phyloP scores from a whole-genome alignment of 345 rosid species.

The Sonneratia alba region DNA sequence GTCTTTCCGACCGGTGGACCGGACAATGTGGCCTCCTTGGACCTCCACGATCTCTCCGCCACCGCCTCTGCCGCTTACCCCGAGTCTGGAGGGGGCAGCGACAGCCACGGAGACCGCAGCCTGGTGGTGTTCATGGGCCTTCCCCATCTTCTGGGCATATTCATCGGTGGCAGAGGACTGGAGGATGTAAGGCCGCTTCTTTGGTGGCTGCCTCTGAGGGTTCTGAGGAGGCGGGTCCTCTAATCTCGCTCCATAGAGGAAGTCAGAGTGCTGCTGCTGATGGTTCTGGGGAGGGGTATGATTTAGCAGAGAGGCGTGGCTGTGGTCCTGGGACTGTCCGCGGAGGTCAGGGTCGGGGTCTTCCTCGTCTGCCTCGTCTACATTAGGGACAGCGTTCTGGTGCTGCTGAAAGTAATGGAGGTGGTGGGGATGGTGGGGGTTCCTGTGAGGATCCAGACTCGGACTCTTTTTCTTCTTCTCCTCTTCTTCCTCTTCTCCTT shows the following conservation, averaged over 20 bases:
- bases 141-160: constrained; percentile 49
- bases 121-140: constrained; percentile 18
- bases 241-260: constrained; percentile 18
- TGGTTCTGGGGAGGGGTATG: constrained; percentile 2
- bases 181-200: constrained; percentile 29
- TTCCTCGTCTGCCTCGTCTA: constrained; percentile 10
- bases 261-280: constrained; percentile 14
- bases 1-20: constrained; percentile 77
- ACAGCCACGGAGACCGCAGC: constrained; percentile 18
- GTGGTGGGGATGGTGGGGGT: constrained; percentile 18
- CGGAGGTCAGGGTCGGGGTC: constrained; percentile 5
- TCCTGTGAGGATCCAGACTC: constrained; percentile 57
- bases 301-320: not conserved
- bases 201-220: constrained; percentile 22
- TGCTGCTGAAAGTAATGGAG: constrained; percentile 7
- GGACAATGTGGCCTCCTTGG: constrained; percentile 91
- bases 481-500: constrained; percentile 14
- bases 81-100: constrained; percentile 39
- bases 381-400: constrained; percentile 19
- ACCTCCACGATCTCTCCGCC: constrained; percentile 77
- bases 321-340: not conserved
- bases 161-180: constrained; percentile 24
- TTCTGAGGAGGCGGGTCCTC: constrained; percentile 16
- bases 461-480: constrained; percentile 18
- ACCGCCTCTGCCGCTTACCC: constrained; percentile 34